Base-by-base conservation (phyloP, 164 flowering plant genomes). In the Umbilicus rupestris region DNA sequence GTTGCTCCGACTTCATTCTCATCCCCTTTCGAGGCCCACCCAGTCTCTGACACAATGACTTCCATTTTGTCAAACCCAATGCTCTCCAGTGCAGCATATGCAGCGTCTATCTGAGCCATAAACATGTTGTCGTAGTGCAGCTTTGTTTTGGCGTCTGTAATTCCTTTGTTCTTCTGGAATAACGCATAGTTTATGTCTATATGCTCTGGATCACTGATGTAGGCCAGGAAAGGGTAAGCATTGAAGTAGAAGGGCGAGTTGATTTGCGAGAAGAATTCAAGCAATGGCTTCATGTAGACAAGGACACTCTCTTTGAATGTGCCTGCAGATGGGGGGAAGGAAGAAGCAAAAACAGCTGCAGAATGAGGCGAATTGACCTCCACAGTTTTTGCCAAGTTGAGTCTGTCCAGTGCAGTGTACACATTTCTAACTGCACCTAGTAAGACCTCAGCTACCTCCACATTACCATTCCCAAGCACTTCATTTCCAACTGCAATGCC, bases 401-500 rank as follows among this genome's bases (percentile, higher is more conserved):
- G 80, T 58, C 73, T 52, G 11, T 69, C 55, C 16, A 84, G 82
- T 11, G 92, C 88, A 44, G 10, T 68, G 71, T 87, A 87, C 8
- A 90, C 86, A 63, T 85, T 90, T 66, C 76, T 85, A 3, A 80
- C 85, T 3, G 97, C 88, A 3, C 85, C 80, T n/a, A 88, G 73
- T 11, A 90, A 64, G 22, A 64, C 95, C 68, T 85, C 95, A 71
- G 78, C 78, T 8, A 85, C 75, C 33, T 79, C 88, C 31, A 30
- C 29, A 68, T 74, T 80, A n/a, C 49, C 64, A 12, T 79, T 78
- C 1, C 90, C 93, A 47, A 91, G 73, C 4, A 88, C 68, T 78
- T 91, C 96, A 60, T 91, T 91, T 30, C 97, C 97, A 0, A 91
- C 85, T 0, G 97, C 89, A 5, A 91, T 89, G 16, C 96, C 96